Base-by-base conservation (phyloP, 345 rosid genomes). In the Mangifera indica region DNA sequence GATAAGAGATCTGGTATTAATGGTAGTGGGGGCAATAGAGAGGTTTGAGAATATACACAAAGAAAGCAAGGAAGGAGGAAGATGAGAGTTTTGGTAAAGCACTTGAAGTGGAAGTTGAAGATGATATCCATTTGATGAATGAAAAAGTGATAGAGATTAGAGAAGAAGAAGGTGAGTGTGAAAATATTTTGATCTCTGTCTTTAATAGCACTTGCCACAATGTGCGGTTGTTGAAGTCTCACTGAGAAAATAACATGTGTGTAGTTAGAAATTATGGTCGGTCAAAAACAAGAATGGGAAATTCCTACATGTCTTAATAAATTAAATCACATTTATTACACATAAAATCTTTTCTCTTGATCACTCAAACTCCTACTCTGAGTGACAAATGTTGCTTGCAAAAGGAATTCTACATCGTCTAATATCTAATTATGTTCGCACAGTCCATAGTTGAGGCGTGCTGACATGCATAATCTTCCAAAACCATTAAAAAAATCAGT, bases 191-290 rank as follows among this genome's bases (percentile, higher is more conserved):
- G 67, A 37, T 17, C 1, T 12, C 11, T 22, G 2, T 37, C 1
- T 15, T 29, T 26, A 42, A 42, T 3, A 21, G 17, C 20, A 12
- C 29, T 10, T 51, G 21, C 57, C 25, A 57, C 29, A 61, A 54
- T n/a, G 73, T 75, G 78, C 62, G 78, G 66, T 75, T 55, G 78
- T 69, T 75, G 58, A 48, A 26, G 69, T 51, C 46, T 71, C 67
- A 59, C 59, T 71, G 20, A n/a, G 44, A 49, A 64, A 57, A 49
- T 6, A 37, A 8, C 42, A 37, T 4, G 4, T 34, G 4, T 34
- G 6, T 34, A 34, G 6, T 2, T 37, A 2, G 37, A 32, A 48
- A 48, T 11, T 48, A 3, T 48, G 52, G 52, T 48, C 2, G 4
- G 15, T 48, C 4, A 48, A 48, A 32, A 6, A 32, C 37, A 32